Evolutionary conservation across 2,329 filamentous ascomycete genomes (phyloP).

Genomic region (Diaporthe sp.): DNA sequence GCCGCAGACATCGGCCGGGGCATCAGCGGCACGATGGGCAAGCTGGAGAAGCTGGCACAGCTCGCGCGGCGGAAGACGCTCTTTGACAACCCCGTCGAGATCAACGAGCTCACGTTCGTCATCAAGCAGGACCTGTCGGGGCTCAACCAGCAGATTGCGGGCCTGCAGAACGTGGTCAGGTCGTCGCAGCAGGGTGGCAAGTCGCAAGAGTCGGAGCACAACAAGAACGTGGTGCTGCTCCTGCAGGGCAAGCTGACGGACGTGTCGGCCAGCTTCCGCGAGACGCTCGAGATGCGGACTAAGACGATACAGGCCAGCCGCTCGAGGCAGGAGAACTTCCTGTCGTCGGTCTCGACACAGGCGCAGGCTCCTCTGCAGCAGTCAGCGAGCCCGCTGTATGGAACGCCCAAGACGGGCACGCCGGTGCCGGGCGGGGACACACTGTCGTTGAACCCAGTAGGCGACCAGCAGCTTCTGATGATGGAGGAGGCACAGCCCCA

Average conservation of each 20-base stretch:
- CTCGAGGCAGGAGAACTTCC: constrained; percentile 95
- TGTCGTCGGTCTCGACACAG: constrained; percentile 88
- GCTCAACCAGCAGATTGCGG: constrained; percentile 87
- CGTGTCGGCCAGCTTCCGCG: constrained; percentile 96
- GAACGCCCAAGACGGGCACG: constrained; percentile 78
- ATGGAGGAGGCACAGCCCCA: constrained; percentile 92
- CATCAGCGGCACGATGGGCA: constrained; percentile 93
- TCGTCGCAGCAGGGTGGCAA: constrained; percentile 80
- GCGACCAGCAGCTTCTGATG: constrained; percentile 89
- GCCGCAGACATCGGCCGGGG: constrained; percentile 93
- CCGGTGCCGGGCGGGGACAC: constrained; percentile 80
- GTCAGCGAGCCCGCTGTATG: constrained; percentile 89
- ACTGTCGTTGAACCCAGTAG: constrained; percentile 84
- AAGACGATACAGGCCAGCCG: constrained; percentile 98
- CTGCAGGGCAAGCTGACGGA: constrained; percentile 93
- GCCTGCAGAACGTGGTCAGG: constrained; percentile 75
- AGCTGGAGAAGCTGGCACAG: constrained; percentile 93
- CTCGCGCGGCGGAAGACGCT: constrained; percentile 96
- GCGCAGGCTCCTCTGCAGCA: constrained; percentile 77
- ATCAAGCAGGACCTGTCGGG: constrained; percentile 96
- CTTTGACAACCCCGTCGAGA: constrained; percentile 98
- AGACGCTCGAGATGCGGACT: constrained; percentile 94
- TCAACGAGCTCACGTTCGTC: constrained; percentile 95
- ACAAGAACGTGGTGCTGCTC: constrained; percentile 95
- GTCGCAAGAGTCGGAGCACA: constrained; percentile 93